A percentile compares a stretch with the other conserved stretches of the same genome.
Conservation (phyloP, 2,329 filamentous ascomycete species). For the Alternaria postmessia region DNA sequence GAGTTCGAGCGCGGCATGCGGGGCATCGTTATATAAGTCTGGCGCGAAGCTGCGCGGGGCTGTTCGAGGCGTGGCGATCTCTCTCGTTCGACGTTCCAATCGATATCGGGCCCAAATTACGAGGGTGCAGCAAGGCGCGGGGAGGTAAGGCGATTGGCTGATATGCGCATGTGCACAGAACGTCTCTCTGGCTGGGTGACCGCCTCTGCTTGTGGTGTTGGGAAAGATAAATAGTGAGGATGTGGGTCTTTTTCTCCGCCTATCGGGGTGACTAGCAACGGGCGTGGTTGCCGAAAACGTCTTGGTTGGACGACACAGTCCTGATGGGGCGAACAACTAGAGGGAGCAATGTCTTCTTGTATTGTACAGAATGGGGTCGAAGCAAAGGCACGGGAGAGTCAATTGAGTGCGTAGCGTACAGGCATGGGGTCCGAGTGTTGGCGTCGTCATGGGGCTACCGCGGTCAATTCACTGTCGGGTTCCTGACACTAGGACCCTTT, state of each 20-base stretch:
- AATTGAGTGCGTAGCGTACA: conserved; percentile 10
- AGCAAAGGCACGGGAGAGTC: background rate
- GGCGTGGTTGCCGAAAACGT: conserved; percentile 29
- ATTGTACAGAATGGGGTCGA: conserved; percentile 4
- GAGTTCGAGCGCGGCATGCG: conserved; percentile 35
- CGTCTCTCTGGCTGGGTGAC: conserved; percentile 28
- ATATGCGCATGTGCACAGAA: conserved; percentile 31
- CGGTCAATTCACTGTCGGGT: conserved; percentile 11
- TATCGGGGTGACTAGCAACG: conserved; percentile 19
- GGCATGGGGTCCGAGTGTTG: conserved; percentile 5
- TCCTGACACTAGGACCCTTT: conserved; percentile 14
- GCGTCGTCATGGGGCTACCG: conserved; percentile 15
- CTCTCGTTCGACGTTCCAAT: conserved; percentile 12
- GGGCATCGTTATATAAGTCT: conserved; percentile 31
- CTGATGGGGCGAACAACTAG: conserved; percentile 13
- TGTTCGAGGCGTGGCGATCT: conserved; percentile 32
- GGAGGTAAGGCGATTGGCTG: conserved; percentile 26
- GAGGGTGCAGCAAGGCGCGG: conserved; percentile 20
- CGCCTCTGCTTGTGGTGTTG: conserved; percentile 21
- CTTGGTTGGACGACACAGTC: conserved; percentile 21
- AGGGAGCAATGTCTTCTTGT: background rate
- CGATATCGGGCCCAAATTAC: conserved; percentile 16
- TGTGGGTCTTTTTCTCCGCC: conserved; percentile 31
- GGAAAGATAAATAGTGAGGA: conserved; percentile 17
- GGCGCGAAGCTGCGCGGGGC: conserved; percentile 27